Evolutionary conservation across 768 basidiomycete species (phyloP).

Genomic region (Amanita pseudoporphyria): DNA sequence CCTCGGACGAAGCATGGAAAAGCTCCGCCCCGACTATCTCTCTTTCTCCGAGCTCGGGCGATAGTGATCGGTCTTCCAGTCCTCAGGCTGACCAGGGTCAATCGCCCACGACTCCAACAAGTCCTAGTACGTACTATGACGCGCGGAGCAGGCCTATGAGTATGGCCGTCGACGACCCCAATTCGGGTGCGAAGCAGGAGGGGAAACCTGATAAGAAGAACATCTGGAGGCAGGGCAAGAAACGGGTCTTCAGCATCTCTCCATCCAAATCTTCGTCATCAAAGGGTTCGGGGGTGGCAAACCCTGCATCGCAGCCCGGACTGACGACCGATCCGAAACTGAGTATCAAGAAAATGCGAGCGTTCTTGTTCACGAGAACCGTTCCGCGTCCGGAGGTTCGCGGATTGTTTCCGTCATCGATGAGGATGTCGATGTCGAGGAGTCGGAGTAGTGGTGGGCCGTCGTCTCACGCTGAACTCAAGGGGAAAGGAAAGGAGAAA

Average conservation of each 20-base stretch:
- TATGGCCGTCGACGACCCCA: not conserved
- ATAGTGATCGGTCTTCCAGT: not conserved
- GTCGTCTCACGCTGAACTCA: not conserved
- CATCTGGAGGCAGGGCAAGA: not conserved
- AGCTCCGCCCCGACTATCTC: not conserved
- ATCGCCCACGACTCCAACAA: slow-evolving; percentile 2
- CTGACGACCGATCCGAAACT: slow-evolving; percentile 2
- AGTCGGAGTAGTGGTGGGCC: not conserved
- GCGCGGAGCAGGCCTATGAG: slow-evolving; percentile 5
- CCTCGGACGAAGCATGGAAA: slow-evolving; percentile 22
- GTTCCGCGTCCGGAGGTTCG: slow-evolving; percentile 4
- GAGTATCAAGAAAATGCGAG: slow-evolving; percentile 7
- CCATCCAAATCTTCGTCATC: not conserved
- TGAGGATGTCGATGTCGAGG: slow-evolving; percentile 2
- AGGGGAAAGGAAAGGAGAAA: slow-evolving; percentile 4
- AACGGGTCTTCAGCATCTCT: not conserved
- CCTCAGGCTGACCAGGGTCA: not conserved
- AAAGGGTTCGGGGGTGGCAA: not conserved
- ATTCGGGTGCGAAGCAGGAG: not conserved
- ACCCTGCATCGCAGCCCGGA: not conserved
- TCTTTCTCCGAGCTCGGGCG: not conserved
- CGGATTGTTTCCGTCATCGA: not conserved
- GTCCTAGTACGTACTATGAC: slow-evolving; percentile 5
- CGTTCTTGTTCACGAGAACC: slow-evolving; percentile 7
- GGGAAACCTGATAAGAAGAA: too few species aligned